A percentile compares a stretch with the other conserved stretches of the same genome.
phyloP scores from a whole-genome alignment of 2,329 filamentous ascomycete species.

The Chlorencoelia australis region DNA sequence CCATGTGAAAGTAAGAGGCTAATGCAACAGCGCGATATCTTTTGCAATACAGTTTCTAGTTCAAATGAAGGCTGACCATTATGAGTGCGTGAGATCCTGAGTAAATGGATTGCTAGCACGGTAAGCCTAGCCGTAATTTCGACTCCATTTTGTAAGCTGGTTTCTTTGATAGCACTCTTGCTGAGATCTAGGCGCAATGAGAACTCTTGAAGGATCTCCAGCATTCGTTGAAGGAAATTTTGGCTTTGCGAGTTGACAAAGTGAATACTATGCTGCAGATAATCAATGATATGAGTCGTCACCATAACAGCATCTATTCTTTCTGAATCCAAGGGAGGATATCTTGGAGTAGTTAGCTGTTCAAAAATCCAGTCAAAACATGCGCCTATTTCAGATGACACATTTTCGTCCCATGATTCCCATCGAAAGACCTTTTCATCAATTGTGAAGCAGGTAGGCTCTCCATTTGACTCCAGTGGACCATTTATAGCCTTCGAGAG shows the following conservation, averaged over 20 bases:
- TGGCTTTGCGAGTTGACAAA: slow-evolving; percentile 12
- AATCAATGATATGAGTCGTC: slow-evolving; percentile 20
- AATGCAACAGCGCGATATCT: slow-evolving; percentile 31
- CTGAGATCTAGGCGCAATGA: slow-evolving; percentile 10
- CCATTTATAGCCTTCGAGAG: slow-evolving; percentile 30
- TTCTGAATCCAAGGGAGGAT: neutral
- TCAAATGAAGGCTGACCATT: slow-evolving; percentile 23
- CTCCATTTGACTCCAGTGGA: slow-evolving; percentile 18
- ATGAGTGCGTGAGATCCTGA: slow-evolving; percentile 32
- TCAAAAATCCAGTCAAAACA: slow-evolving; percentile 50
- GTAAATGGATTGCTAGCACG: slow-evolving; percentile 31
- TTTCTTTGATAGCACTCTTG: neutral
- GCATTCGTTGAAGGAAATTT: slow-evolving; percentile 22
- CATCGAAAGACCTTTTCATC: slow-evolving; percentile 40
- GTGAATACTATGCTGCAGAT: slow-evolving; percentile 20
- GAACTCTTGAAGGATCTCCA: slow-evolving; percentile 21
- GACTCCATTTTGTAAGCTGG: slow-evolving; percentile 5
- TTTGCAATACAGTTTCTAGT: slow-evolving; percentile 40
- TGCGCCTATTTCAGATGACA: slow-evolving; percentile 52
- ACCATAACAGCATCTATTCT: slow-evolving; percentile 8
- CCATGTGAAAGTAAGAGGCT: slow-evolving; percentile 34
- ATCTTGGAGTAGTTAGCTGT: slow-evolving; percentile 20
- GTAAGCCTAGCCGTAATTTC: slow-evolving; percentile 16
- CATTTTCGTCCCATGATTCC: slow-evolving; percentile 45
- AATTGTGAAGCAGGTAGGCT: slow-evolving; percentile 21